These are phyloP conservation scores for Stemphylium vesicarium DNA, from an alignment of 2,329 filamentous ascomycete genomes.

Conservation along the genomic window DNA sequence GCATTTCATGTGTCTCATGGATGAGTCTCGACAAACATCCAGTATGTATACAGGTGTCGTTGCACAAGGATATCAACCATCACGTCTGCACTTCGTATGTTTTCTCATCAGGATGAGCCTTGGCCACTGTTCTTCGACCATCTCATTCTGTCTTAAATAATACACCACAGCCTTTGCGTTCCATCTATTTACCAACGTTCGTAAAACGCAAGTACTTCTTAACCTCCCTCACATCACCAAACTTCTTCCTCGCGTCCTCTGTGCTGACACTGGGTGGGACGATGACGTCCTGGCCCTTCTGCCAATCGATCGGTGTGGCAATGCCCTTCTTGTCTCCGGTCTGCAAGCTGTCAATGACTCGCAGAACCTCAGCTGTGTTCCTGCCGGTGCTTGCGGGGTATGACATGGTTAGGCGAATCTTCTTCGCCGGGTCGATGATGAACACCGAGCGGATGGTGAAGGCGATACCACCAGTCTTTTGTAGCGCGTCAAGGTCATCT, in stretches of 20 bases:
- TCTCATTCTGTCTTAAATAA: neutral
- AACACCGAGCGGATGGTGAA: conserved; percentile 96
- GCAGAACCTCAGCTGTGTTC: conserved; percentile 63
- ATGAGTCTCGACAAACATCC: too few relatives aligned
- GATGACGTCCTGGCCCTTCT: conserved; percentile 87
- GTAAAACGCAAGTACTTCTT: conserved; percentile 78
- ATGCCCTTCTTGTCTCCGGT: conserved; percentile 84
- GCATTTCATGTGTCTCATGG: too few relatives aligned
- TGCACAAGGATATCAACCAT: too few relatives aligned
- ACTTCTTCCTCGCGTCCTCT: conserved; percentile 85
- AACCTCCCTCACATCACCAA: conserved; percentile 72
- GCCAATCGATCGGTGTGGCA: conserved; percentile 91
- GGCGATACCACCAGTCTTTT: conserved; percentile 66
- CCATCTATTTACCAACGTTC: conserved; percentile 48
- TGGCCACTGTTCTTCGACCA: too few relatives aligned
- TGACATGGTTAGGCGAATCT: conserved; percentile 87
- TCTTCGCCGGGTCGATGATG: conserved; percentile 93
- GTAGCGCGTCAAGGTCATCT: conserved; percentile 63
- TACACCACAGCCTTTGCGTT: neutral
- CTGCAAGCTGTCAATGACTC: conserved; percentile 65
- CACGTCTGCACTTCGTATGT: too few relatives aligned
- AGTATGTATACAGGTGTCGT: too few relatives aligned
- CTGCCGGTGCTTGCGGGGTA: conserved; percentile 88
- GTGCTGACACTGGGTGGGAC: conserved; percentile 83
- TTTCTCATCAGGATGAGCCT: too few relatives aligned